Percentiles rank a stretch among this genome's conserved stretches.
These are phyloP conservation scores for Plectosphaerella cucumerina DNA, from an alignment of 2,329 filamentous ascomycete genomes.

Conservation along the genomic window DNA sequence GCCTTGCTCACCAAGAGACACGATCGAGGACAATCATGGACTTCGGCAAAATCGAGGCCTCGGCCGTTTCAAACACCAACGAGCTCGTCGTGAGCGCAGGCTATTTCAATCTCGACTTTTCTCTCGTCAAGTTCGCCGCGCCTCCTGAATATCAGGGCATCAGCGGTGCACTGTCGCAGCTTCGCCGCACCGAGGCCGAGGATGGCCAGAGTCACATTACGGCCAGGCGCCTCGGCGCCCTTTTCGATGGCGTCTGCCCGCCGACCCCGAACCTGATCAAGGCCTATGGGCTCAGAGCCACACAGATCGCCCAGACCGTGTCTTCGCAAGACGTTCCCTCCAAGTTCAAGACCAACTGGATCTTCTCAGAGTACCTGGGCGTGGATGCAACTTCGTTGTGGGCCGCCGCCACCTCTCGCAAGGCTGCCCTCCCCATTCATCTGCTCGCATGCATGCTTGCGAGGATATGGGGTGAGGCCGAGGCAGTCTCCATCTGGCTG, in stretches of 20 bases:
- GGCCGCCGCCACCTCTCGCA: constrained; percentile 25
- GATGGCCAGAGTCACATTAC: constrained; percentile 27
- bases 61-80: neutral
- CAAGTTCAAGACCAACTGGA: neutral
- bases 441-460: constrained; percentile 31
- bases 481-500: constrained; percentile 28
- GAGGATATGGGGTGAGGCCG: constrained; percentile 18
- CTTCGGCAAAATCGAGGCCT: neutral
- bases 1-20: no score
- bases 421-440: constrained; percentile 17
- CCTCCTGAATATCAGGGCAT: constrained; percentile 28
- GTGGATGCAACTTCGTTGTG: constrained; percentile 22
- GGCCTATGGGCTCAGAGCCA: neutral
- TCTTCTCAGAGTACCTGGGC: constrained; percentile 15
- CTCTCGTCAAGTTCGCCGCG: constrained; percentile 32
- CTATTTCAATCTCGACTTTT: constrained; percentile 36
- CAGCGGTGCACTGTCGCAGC: constrained; percentile 21
- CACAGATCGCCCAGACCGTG: neutral
- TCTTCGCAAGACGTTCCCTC: neutral
- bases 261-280: neutral
- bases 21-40: no score
- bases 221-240: constrained; percentile 27
- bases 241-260: constrained; percentile 23
- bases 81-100: neutral
- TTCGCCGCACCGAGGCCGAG: constrained; percentile 29